Evolutionary conservation across 129 eudicot species (phyloP).

Genomic region (Heracleum sosnowskyi): DNA sequence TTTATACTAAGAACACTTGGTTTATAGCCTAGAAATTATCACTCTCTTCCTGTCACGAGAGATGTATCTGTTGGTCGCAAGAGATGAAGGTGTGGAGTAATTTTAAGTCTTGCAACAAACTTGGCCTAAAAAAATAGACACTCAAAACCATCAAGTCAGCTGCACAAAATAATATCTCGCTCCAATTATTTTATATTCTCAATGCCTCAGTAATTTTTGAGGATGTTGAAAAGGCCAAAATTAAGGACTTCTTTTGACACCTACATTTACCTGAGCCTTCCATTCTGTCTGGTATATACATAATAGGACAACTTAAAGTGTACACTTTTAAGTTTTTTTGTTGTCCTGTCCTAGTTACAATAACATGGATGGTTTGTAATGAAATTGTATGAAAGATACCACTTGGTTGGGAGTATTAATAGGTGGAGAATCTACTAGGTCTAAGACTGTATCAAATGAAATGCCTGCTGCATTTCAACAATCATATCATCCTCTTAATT

Average conservation of each 20-base stretch:
- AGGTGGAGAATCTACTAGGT: neutral
- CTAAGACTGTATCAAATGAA: neutral
- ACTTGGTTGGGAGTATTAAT: neutral
- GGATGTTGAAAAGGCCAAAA: neutral
- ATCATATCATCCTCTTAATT: neutral
- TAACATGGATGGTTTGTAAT: too few relatives aligned
- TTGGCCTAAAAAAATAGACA: neutral
- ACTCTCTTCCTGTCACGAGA: neutral
- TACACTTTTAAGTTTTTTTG: neutral
- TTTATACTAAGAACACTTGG: neutral
- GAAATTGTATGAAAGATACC: neutral
- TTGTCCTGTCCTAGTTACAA: too few relatives aligned
- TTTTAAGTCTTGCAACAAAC: neutral
- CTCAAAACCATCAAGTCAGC: neutral
- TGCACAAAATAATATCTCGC: neutral
- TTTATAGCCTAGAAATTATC: neutral
- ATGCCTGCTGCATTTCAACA: neutral
- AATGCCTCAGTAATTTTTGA: neutral
- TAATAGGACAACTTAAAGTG: constrained; percentile 4
- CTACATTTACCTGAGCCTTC: constrained; percentile 1
- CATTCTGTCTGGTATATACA: constrained; percentile 1
- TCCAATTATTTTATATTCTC: neutral
- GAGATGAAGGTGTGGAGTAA: too few relatives aligned
- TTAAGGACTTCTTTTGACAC: neutral
- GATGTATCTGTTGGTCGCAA: neutral